These are phyloP conservation scores for Perkinsus olseni DNA, from an alignment of 169 alveolate species.

Conservation along the genomic window DNA sequence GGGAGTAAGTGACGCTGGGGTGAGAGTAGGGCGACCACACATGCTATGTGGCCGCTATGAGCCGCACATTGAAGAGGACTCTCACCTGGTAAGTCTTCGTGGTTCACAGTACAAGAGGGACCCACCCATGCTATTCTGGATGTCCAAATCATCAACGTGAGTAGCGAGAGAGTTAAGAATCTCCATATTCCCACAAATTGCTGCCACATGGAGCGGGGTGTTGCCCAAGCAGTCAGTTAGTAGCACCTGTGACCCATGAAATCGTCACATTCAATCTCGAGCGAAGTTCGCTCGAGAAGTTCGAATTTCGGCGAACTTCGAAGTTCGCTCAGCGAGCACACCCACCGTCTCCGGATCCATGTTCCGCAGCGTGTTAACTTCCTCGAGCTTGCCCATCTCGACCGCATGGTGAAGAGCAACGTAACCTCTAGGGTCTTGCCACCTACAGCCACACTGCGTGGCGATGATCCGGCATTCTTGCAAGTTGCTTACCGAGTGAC, in stretches of 20 bases:
- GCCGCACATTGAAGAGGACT: not conserved
- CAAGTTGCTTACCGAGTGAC: not conserved
- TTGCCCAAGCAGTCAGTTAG: not conserved
- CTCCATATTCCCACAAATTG: not conserved
- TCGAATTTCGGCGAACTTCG: too few species aligned
- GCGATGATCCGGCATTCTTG: too few species aligned
- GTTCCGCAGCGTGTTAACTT: not conserved
- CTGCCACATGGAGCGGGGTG: constrained; percentile 4
- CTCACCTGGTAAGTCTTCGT: not conserved
- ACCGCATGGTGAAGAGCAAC: constrained; percentile 4
- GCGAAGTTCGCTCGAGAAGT: too few species aligned
- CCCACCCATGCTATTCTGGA: not conserved
- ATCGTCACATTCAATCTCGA: too few species aligned
- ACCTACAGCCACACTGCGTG: not conserved
- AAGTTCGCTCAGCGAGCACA: too few species aligned
- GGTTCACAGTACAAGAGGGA: not conserved
- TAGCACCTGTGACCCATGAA: not conserved
- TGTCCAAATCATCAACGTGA: not conserved
- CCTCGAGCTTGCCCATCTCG: not conserved
- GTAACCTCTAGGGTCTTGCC: constrained; percentile 6
- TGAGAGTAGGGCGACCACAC: not conserved
- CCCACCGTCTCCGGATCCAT: not conserved
- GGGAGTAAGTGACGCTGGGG: not conserved
- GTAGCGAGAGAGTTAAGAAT: not conserved
- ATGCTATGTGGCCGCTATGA: not conserved